Conservation (phyloP, 2,329 filamentous ascomycete species). For the Colletotrichum karsti region DNA sequence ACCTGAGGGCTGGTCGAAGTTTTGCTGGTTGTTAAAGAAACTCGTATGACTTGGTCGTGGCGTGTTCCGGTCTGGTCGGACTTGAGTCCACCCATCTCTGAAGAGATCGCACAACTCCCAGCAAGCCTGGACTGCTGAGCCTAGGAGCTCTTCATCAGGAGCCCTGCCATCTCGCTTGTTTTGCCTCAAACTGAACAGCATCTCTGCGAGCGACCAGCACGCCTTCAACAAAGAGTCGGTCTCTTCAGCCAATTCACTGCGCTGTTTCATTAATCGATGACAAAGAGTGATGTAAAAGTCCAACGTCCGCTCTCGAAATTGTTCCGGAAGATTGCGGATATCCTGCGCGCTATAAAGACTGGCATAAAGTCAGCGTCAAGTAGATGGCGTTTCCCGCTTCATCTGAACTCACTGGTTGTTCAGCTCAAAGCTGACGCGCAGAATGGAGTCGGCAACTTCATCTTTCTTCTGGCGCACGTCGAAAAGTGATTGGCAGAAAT, state of each 20-base stretch:
- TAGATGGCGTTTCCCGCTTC: background rate
- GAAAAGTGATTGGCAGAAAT: constrained; percentile 92
- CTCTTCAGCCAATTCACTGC: constrained; percentile 79
- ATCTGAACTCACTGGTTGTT: constrained; percentile 78
- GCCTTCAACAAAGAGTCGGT: constrained; percentile 85
- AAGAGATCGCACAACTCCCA: constrained; percentile 97
- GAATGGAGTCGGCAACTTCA: constrained; percentile 82
- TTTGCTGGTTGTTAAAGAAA: constrained; percentile 64
- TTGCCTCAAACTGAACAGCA: constrained; percentile 90
- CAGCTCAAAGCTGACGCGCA: constrained; percentile 92
- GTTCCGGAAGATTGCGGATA: constrained; percentile 78
- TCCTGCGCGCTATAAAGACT: constrained; percentile 91
- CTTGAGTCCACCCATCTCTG: constrained; percentile 89
- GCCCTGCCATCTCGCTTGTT: constrained; percentile 77
- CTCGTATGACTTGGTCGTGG: constrained; percentile 82
- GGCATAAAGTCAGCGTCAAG: background rate
- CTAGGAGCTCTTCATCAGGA: constrained; percentile 84
- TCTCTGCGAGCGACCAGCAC: constrained; percentile 91
- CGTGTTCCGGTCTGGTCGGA: constrained; percentile 85
- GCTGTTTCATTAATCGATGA: constrained; percentile 95
- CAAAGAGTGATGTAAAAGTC: constrained; percentile 96
- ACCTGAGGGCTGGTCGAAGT: constrained; percentile 57
- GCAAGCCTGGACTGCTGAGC: constrained; percentile 89
- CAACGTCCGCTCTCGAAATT: constrained; percentile 87
- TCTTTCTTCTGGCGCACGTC: constrained; percentile 83